Percentiles rank a stretch among this genome's conserved stretches.
phyloP scores from a whole-genome alignment of 306 rosid genomes.

The Lathyrus sativus region DNA sequence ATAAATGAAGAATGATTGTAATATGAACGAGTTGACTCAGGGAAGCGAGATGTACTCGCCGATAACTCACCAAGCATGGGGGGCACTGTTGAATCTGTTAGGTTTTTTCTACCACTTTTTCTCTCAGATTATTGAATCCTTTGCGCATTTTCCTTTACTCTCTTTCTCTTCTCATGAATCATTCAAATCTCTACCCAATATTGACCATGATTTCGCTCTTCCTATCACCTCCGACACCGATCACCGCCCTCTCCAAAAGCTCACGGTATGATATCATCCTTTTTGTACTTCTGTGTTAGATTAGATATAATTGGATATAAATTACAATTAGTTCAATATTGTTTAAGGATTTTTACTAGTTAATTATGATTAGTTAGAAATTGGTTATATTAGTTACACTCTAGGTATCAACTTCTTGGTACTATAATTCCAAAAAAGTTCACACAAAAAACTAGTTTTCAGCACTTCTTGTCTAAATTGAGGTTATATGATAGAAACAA shows the following conservation, averaged over 20 bases:
- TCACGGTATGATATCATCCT: constrained; percentile 53
- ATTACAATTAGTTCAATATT: too few relatives aligned
- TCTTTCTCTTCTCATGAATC: constrained; percentile 59
- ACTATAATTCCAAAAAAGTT: too few relatives aligned
- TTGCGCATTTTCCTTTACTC: constrained; percentile 72
- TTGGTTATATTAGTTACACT: too few relatives aligned
- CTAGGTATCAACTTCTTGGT: too few relatives aligned
- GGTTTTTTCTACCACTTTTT: constrained; percentile 80
- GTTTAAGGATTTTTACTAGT: too few relatives aligned
- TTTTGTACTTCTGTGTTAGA: not conserved
- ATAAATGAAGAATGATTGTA: not conserved
- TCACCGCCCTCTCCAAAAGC: constrained; percentile 39
- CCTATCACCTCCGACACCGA: constrained; percentile 45
- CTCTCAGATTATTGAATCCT: constrained; percentile 65
- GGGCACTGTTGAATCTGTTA: constrained; percentile 68
- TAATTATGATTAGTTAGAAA: too few relatives aligned
- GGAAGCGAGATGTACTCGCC: constrained; percentile 60
- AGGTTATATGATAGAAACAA: not conserved
- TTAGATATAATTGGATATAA: too few relatives aligned
- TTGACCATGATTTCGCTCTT: constrained; percentile 54
- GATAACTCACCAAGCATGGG: constrained; percentile 70
- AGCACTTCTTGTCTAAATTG: not conserved
- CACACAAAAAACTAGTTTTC: not conserved
- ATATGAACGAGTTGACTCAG: constrained; percentile 88
- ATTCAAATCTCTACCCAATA: constrained; percentile 67